Base-by-base conservation (phyloP, 352 stramenopile species). In the Phytophthora palmivora region DNA sequence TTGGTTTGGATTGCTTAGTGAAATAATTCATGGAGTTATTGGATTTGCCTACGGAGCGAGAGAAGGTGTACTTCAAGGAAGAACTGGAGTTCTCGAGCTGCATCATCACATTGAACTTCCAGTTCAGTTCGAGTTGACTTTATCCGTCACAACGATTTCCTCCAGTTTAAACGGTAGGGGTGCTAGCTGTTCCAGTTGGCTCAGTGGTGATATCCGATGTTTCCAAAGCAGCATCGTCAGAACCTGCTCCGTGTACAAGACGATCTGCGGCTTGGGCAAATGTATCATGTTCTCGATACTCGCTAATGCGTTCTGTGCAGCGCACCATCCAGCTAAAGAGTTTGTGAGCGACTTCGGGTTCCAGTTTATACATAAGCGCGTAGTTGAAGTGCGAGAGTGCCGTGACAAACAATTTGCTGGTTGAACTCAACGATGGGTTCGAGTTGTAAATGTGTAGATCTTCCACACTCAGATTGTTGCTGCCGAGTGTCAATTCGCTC, bases 301-400 rank as follows among this genome's bases (percentile, higher is more conserved):
- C 63, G 0, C 74, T 76, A 18, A 89, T 66, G 32, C 63, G 52
- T 51, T 89, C 80, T 14, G 80, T 78, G 51, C 68, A 80, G 28
- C 75, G 57, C 15, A 88, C 72, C 39, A 84, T 70, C 76, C 76
- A 88, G 22, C 72, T 49, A 50, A 89, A 88, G 26, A 88, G 68
- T 21, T 76, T 50, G 0, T 70, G 44, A 2, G 74, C 78, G 0
- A 57, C 43, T 0, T 68, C 58, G 10, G 56, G 38, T 42, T 84
- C 60, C 36, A 89, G 58, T 50, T 89, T 89, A 67, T 77, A 58
- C 80, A 89, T 89, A 45, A 89, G 70, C 16, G 78, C 70, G 56
- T 88, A 89, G 53, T 83, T 74, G 58, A 89, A 89, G 16, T 67
- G 56, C 42, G 73, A 74, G 12, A 84, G 72, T 0, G 70, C 72